These are phyloP conservation scores for Cladorrhinum sp. DNA, from an alignment of 2,329 filamentous ascomycete genomes.

Conservation along the genomic window DNA sequence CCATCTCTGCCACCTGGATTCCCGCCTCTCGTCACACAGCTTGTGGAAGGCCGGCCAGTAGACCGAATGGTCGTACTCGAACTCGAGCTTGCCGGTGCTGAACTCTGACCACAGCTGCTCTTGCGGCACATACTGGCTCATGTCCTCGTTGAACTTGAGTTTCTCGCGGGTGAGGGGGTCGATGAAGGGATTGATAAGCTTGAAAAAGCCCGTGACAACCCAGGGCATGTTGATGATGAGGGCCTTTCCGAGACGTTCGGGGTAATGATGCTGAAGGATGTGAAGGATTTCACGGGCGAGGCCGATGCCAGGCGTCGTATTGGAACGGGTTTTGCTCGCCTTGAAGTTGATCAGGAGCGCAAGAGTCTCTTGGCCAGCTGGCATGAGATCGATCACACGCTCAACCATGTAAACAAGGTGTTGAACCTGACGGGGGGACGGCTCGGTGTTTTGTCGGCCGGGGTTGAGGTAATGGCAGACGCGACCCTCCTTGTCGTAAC, in stretches of 20 bases:
- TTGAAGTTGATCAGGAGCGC: conserved; percentile 92
- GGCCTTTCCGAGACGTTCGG: conserved; percentile 83
- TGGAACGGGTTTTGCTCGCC: conserved; percentile 68
- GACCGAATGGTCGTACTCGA: conserved; percentile 81
- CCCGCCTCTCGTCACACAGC: conserved; percentile 64
- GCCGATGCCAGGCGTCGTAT: conserved; percentile 67
- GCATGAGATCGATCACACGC: conserved; percentile 81
- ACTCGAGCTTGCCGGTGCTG: conserved; percentile 70
- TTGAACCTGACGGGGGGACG: conserved; percentile 81
- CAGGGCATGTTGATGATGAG: conserved; percentile 90
- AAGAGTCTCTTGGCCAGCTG: conserved; percentile 79
- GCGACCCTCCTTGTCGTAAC: conserved; percentile 80
- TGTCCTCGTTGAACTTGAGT: conserved; percentile 95
- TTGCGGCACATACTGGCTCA: conserved; percentile 74
- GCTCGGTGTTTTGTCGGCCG: conserved; percentile 86
- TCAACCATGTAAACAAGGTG: conserved; percentile 97
- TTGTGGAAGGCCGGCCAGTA: conserved; percentile 88
- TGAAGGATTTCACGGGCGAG: conserved; percentile 80
- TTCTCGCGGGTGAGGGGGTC: conserved; percentile 91
- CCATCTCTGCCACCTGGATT: conserved; percentile 68
- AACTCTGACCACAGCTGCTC: conserved; percentile 79
- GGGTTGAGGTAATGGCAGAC: conserved; percentile 90
- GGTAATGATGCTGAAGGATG: conserved; percentile 94
- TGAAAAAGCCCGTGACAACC: conserved; percentile 92
- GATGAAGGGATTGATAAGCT: conserved; percentile 92